Evolutionary conservation across 805 yeast genomes (phyloP), one percentile per base, ranked within the genome.

Genomic region (Candida nanaspora): DNA sequence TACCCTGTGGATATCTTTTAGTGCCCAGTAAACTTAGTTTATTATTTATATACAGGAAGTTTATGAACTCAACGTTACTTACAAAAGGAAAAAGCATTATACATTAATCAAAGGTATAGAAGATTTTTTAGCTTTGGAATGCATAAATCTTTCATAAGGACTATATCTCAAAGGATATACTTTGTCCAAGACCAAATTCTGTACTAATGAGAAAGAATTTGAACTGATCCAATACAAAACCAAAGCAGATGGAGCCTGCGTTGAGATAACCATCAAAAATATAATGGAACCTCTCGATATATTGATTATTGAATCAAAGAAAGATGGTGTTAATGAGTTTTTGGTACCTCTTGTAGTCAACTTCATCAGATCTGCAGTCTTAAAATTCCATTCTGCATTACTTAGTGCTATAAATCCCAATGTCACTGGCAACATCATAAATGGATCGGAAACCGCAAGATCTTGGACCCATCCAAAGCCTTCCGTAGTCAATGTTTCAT

Each of bases 221-320:
- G 96, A 87, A 35, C 91, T 78, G 25, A 86, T 71, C 98, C 98
- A 91, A 62, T 89, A 91, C n/a, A 87, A 56, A 0, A 82, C 76
- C 28, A 89, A 63, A 0, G 94, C 86, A 23, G 81, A 67, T 0
- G 98, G 95, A 0, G 95, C 94, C 52, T 88, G 93, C 32, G 88
- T 76, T 0, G 95, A 71, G 16, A 88, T 68, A 5, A 87, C 88
- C 82, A 87, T 86, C 61, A 91, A 68, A 47, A 86, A 78, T 1
- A 88, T 78, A 39, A 85, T 77, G 19, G 91, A 78, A 47, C 86
- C 68, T 51, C 96, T 69, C 2, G 94, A 76, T 2, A 85, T 53
- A 46, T 79, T 86, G 41, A 85, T 70, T 28, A 89, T 53, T 2
- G 86, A 72, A 50, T 79, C 85, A 38, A 76, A 68, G 6, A 77